Conservation (phyloP, 2,329 filamentous ascomycete species). For the Clonostachys rhizophaga region DNA sequence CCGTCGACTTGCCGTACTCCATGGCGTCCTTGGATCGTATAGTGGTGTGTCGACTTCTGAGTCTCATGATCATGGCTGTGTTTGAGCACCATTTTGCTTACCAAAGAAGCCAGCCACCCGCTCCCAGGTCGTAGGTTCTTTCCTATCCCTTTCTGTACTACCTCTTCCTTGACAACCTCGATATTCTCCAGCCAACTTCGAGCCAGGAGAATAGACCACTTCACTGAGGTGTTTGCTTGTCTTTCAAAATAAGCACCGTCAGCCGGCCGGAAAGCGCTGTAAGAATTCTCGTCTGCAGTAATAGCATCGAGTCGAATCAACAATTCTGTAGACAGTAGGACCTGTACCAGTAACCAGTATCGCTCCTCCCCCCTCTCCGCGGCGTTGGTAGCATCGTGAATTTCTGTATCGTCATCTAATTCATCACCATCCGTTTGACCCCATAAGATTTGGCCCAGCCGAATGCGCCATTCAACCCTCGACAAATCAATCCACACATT, state of each 20-base stretch:
- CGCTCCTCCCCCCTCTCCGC: slow-evolving; percentile 55
- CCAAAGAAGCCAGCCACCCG: slow-evolving; percentile 54
- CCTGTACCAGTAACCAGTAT: slow-evolving; percentile 64
- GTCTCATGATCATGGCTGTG: slow-evolving; percentile 19
- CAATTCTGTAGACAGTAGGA: slow-evolving; percentile 61
- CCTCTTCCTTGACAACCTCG: slow-evolving; percentile 42
- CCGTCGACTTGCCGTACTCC: slow-evolving; percentile 56
- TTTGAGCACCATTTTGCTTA: slow-evolving; percentile 45
- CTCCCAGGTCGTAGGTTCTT: slow-evolving; percentile 5
- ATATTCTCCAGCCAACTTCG: slow-evolving; percentile 67
- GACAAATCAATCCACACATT: slow-evolving; percentile 74
- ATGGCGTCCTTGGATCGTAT: slow-evolving; percentile 50
- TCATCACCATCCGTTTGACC: slow-evolving; percentile 46
- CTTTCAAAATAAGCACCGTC: slow-evolving; percentile 59
- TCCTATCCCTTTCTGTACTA: slow-evolving; percentile 3
- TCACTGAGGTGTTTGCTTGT: slow-evolving; percentile 56
- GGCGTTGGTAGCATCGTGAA: slow-evolving; percentile 39
- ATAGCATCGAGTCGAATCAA: slow-evolving; percentile 60
- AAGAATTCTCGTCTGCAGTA: slow-evolving; percentile 52
- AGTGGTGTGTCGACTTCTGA: slow-evolving; percentile 21
- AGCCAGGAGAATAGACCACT: slow-evolving; percentile 62
- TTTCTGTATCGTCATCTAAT: slow-evolving; percentile 45
- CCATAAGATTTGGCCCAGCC: slow-evolving; percentile 70
- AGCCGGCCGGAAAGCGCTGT: slow-evolving; percentile 44
- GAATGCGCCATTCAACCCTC: slow-evolving; percentile 69